These are phyloP conservation scores for Blastobotrys robertii DNA, from an alignment of 805 yeast genomes.

Conservation along the genomic window DNA sequence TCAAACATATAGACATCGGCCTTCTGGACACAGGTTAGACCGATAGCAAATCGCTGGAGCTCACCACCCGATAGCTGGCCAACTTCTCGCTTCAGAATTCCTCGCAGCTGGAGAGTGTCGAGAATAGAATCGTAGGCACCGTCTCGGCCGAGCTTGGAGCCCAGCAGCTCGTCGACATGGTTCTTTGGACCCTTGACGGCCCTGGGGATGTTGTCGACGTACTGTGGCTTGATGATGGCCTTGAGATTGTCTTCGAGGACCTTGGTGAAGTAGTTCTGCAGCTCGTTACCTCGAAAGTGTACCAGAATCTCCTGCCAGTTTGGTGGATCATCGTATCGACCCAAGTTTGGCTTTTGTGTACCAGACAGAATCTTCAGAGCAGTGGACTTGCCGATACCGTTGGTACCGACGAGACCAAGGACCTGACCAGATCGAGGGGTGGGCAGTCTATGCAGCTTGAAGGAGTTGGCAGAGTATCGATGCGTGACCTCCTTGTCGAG, in stretches of 20 bases:
- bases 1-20: constrained; percentile 99
- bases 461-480: constrained; percentile 95
- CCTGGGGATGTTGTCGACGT: constrained; percentile 94
- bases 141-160: constrained; percentile 64
- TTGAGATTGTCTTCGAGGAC: constrained; percentile 87
- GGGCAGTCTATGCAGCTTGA: constrained; percentile 93
- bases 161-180: constrained; percentile 69
- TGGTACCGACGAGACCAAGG: constrained; percentile 93
- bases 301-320: constrained; percentile 91
- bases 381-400: constrained; percentile 98
- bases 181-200: constrained; percentile 88
- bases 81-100: constrained; percentile 79
- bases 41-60: constrained; percentile 95
- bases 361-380: constrained; percentile 96
- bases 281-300: constrained; percentile 92
- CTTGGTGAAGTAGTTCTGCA: constrained; percentile 92
- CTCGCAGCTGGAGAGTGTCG: constrained; percentile 61
- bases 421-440: constrained; percentile 99
- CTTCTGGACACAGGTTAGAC: constrained; percentile 88
- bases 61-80: constrained; percentile 95
- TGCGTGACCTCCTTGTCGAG: constrained; percentile 89
- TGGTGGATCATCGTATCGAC: constrained; percentile 91
- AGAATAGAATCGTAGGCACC: constrained; percentile 57
- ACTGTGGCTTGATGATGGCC: constrained; percentile 98
- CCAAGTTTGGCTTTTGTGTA: constrained; percentile 94